Evolutionary conservation across 2,329 filamentous ascomycete genomes (phyloP).

Genomic region (Fusarium graminum): DNA sequence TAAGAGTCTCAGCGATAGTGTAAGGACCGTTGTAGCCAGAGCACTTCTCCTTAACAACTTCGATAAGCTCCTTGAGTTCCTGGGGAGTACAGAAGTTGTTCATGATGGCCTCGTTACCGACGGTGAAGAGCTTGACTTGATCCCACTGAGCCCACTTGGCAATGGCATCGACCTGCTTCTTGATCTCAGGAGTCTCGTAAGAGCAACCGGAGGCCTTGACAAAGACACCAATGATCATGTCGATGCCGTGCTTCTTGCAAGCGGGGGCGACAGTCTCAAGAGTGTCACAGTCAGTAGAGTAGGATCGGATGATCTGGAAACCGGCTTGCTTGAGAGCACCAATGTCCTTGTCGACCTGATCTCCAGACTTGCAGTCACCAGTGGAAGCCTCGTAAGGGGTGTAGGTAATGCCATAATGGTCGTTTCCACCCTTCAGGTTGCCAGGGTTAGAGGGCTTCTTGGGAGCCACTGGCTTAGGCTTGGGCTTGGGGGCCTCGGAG

Average conservation of each 20-base stretch:
- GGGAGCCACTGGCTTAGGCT: slow-evolving; percentile 40
- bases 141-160: slow-evolving; percentile 79
- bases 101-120: slow-evolving; percentile 93
- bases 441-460: slow-evolving; percentile 46
- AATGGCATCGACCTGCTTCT: slow-evolving; percentile 81
- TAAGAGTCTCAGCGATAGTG: slow-evolving; percentile 89
- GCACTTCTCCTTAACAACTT: slow-evolving; percentile 74
- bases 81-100: slow-evolving; percentile 74
- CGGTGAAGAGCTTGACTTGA: slow-evolving; percentile 81
- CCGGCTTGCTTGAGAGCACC: slow-evolving; percentile 71
- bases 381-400: slow-evolving; percentile 74
- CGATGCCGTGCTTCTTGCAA: slow-evolving; percentile 74
- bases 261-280: slow-evolving; percentile 81
- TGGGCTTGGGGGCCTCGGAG: slow-evolving; percentile 45
- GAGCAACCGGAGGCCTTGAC: slow-evolving; percentile 75
- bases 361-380: slow-evolving; percentile 73
- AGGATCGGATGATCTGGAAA: slow-evolving; percentile 81
- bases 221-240: slow-evolving; percentile 90
- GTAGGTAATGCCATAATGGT: slow-evolving; percentile 83
- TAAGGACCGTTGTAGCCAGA: slow-evolving; percentile 79
- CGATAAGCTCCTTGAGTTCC: slow-evolving; percentile 79
- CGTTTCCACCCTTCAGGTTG: slow-evolving; percentile 58
- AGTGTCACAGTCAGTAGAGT: slow-evolving; percentile 91
- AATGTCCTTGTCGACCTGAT: slow-evolving; percentile 72
- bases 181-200: slow-evolving; percentile 70